phyloP scores from a whole-genome alignment of 139 green algal species.

The Medakamo hakoo region DNA sequence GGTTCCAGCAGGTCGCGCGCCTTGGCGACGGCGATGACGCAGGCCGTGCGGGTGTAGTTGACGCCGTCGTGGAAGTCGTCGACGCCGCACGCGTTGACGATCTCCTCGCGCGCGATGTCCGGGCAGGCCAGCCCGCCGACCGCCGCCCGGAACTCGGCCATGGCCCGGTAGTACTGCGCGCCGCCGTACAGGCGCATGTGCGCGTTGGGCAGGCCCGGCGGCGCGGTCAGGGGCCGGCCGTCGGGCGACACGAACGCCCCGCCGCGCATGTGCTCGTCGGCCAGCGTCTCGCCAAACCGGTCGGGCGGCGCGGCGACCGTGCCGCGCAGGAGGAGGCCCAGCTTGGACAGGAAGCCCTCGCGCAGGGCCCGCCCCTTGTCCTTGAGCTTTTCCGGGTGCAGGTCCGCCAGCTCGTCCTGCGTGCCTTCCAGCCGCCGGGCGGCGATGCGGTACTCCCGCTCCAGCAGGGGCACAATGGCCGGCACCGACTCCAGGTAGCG shows the following conservation, averaged over 20 bases:
- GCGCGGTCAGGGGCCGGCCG: constrained; percentile 28
- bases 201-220: constrained; percentile 56
- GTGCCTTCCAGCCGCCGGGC: constrained; percentile 30
- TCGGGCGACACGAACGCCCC: constrained; percentile 60
- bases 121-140: constrained; percentile 51
- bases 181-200: constrained; percentile 90
- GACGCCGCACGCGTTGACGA: constrained; percentile 88
- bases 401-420: constrained; percentile 38
- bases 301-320: constrained; percentile 62
- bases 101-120: constrained; percentile 71
- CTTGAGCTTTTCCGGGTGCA: constrained; percentile 49
- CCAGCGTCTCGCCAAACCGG: constrained; percentile 82
- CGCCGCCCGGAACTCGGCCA: constrained; percentile 65
- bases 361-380: constrained; percentile 59
- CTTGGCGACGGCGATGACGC: constrained; percentile 73
- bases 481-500: constrained; percentile 86
- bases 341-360: constrained; percentile 67
- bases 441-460: constrained; percentile 61
- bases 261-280: constrained; percentile 77
- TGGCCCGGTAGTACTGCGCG: constrained; percentile 86
- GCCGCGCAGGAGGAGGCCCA: constrained; percentile 60
- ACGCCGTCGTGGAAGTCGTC: constrained; percentile 90
- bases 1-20: constrained; percentile 77
- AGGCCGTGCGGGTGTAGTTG: constrained; percentile 89
- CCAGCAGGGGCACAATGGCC: constrained; percentile 76